Evolutionary conservation across 2,329 filamentous ascomycete species (phyloP).

Genomic region (Scorias spongiosa): DNA sequence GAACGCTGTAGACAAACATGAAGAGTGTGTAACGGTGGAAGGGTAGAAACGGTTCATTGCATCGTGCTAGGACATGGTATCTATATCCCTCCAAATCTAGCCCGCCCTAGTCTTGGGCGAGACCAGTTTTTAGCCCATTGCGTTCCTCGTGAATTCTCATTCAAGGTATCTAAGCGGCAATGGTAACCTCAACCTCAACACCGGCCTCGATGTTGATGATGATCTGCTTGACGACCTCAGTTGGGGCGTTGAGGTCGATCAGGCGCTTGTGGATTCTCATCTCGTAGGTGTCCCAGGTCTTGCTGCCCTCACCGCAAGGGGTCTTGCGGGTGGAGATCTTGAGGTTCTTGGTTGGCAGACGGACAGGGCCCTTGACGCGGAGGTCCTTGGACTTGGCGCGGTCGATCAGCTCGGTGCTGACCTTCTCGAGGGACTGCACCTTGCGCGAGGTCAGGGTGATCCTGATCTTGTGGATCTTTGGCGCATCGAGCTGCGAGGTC

Average conservation of each 20-base stretch:
- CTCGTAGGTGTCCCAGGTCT: slow-evolving; percentile 99
- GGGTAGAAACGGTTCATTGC: no score
- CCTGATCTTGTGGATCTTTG: slow-evolving; percentile 94
- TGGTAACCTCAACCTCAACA: slow-evolving; percentile 87
- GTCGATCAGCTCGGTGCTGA: slow-evolving; percentile 96
- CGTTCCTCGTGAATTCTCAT: background rate
- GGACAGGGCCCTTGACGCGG: slow-evolving; percentile 94
- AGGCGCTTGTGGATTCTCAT: slow-evolving; percentile 44
- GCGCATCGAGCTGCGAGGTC: slow-evolving; percentile 69
- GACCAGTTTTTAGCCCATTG: no score
- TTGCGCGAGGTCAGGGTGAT: slow-evolving; percentile 95
- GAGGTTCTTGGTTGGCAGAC: slow-evolving; percentile 91
- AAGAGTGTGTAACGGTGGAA: no score
- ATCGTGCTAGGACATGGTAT: no score
- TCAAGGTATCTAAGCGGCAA: slow-evolving; percentile 49
- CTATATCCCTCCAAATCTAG: no score
- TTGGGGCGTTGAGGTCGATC: slow-evolving; percentile 68
- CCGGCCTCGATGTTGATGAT: slow-evolving; percentile 92
- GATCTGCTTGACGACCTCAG: slow-evolving; percentile 94
- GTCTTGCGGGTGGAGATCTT: slow-evolving; percentile 98
- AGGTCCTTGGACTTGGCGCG: slow-evolving; percentile 97
- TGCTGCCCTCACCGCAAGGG: slow-evolving; percentile 97
- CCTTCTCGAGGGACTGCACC: slow-evolving; percentile 91
- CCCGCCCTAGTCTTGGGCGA: no score
- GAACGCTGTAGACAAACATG: no score